These are phyloP conservation scores for Syzygium grande DNA, from an alignment of 345 rosid species.

Conservation along the genomic window DNA sequence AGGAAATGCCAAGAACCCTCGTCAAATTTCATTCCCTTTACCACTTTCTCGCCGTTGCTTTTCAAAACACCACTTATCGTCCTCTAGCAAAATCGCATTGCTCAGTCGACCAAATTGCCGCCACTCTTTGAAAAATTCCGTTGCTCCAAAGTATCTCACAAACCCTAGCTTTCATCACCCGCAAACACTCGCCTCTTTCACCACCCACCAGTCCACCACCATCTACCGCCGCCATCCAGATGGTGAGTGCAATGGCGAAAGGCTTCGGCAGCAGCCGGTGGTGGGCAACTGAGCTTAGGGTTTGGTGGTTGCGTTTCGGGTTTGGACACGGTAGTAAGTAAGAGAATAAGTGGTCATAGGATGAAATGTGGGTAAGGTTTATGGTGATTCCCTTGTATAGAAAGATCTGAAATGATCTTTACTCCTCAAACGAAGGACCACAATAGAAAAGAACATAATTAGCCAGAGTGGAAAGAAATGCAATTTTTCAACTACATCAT, in stretches of 20 bases:
- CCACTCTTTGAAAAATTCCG: background rate
- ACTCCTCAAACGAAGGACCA: background rate
- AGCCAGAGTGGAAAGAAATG: background rate
- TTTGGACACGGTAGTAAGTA: background rate
- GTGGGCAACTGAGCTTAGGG: background rate
- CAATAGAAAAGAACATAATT: background rate
- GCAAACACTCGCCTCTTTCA: background rate
- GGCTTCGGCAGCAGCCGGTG: background rate
- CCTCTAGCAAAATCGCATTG: background rate
- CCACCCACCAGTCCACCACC: no score
- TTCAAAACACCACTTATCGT: background rate
- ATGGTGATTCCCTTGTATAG: background rate
- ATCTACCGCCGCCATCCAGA: background rate
- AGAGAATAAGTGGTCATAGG: background rate
- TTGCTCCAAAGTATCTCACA: background rate
- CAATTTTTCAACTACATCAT: background rate
- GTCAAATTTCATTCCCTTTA: background rate
- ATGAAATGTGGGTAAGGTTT: background rate
- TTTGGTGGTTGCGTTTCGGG: background rate
- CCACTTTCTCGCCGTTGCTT: background rate
- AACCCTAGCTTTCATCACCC: background rate
- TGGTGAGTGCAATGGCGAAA: background rate
- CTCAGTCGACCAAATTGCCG: background rate
- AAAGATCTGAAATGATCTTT: background rate
- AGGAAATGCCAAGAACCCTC: background rate